Percentiles rank a stretch among this genome's conserved stretches.
Evolutionary conservation across 2,329 filamentous ascomycete genomes (phyloP).

Genomic region (Onygenales sp.): DNA sequence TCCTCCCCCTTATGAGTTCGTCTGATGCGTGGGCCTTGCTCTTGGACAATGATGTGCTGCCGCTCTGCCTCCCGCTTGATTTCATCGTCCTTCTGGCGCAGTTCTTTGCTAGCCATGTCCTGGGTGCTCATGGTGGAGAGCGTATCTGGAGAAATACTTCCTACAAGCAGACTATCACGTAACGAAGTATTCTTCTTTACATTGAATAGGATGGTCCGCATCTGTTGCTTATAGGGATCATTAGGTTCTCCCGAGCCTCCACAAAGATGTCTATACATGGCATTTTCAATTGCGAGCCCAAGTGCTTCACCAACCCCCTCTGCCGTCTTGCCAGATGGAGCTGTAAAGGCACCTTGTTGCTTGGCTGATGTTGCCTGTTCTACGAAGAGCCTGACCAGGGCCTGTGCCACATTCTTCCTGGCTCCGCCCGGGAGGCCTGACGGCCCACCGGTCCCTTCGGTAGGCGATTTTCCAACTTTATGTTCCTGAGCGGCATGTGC

Average conservation of each 20-base stretch:
- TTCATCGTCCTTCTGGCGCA: constrained; percentile 55
- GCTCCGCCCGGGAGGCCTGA: constrained; percentile 48
- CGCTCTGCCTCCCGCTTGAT: constrained; percentile 49
- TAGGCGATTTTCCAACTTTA: constrained; percentile 21
- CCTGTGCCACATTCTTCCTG: constrained; percentile 60
- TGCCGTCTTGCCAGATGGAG: constrained; percentile 55
- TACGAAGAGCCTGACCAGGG: constrained; percentile 59
- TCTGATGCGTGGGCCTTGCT: constrained; percentile 67
- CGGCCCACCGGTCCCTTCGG: constrained; percentile 21
- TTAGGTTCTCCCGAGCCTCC: constrained; percentile 43
- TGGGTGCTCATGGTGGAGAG: constrained; percentile 82
- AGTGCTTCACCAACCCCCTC: constrained; percentile 59
- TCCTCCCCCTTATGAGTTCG: constrained; percentile 95
- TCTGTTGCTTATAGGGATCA: constrained; percentile 51
- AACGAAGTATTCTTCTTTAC: constrained; percentile 80
- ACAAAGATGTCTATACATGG: constrained; percentile 46
- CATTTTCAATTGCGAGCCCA: constrained; percentile 71
- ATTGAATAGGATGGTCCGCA: constrained; percentile 73
- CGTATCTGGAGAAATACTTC: constrained; percentile 60
- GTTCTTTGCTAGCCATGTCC: constrained; percentile 85
- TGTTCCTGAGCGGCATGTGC: constrained; percentile 21
- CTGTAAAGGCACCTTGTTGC: constrained; percentile 53
- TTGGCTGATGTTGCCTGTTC: constrained; percentile 57
- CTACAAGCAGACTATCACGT: constrained; percentile 63
- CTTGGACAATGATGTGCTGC: constrained; percentile 67